Conservation (phyloP, 768 basidiomycete genomes). For the Tulasnella sp. region DNA sequence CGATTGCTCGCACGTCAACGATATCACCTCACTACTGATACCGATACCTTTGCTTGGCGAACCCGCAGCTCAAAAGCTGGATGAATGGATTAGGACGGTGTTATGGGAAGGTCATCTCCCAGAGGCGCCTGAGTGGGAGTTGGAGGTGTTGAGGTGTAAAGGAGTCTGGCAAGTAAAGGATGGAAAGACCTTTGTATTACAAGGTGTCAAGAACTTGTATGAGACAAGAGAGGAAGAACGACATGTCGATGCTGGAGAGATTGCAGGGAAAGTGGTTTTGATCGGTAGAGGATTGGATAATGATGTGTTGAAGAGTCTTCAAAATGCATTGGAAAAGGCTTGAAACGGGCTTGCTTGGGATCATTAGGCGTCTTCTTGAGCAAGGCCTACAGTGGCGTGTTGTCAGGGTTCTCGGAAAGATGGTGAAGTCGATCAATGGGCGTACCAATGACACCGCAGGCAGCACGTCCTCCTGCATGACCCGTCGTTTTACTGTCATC, state of each 20-base stretch:
- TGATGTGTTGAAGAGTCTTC: not conserved
- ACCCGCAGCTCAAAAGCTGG: constrained; percentile 41
- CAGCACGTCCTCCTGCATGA: constrained; percentile 63
- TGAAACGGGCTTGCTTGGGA: not conserved
- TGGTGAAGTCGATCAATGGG: not conserved
- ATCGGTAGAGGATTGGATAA: constrained; percentile 66
- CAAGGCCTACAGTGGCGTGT: not conserved
- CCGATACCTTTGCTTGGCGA: constrained; percentile 47
- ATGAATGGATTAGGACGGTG: constrained; percentile 67
- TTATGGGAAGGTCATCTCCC: constrained; percentile 69
- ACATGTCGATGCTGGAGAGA: constrained; percentile 33
- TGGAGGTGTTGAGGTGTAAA: constrained; percentile 73
- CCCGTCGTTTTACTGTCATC: constrained; percentile 66
- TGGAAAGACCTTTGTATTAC: constrained; percentile 61
- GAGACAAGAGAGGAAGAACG: constrained; percentile 46
- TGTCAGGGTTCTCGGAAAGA: not conserved
- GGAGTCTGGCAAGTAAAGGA: constrained; percentile 51
- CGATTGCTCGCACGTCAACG: constrained; percentile 32
- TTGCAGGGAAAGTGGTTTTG: constrained; percentile 69
- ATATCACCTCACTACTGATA: constrained; percentile 68
- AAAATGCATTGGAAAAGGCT: not conserved
- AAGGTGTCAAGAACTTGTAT: constrained; percentile 86
- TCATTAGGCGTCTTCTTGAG: not conserved
- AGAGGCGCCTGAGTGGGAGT: constrained; percentile 14
- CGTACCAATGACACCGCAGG: constrained; percentile 70